These are phyloP conservation scores for Dipodascopsis uninucleata DNA, from an alignment of 805 yeast species.

Conservation along the genomic window DNA sequence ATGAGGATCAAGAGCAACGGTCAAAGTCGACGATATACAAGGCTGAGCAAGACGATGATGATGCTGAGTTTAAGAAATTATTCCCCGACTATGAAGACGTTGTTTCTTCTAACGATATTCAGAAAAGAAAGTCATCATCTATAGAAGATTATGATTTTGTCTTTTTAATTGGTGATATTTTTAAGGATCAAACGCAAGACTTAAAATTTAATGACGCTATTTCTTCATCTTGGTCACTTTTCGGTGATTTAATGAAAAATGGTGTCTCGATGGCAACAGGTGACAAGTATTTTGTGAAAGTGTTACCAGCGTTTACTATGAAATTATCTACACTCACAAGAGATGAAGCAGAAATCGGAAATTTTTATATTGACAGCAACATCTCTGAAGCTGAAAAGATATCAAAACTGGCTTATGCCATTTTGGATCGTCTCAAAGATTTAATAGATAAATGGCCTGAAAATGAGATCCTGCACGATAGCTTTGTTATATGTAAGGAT, in stretches of 20 bases:
- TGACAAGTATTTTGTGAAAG: constrained; percentile 16
- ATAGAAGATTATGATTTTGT: too few relatives aligned
- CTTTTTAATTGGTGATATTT: too few relatives aligned
- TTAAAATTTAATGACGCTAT: too few relatives aligned
- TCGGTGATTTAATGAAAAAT: too few relatives aligned
- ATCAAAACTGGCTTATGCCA: constrained; percentile 41
- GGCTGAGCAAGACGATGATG: constrained; percentile 60
- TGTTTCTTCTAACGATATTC: constrained; percentile 37
- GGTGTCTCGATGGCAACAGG: too few relatives aligned
- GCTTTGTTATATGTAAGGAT: constrained; percentile 62
- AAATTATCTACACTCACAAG: background rate
- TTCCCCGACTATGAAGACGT: constrained; percentile 86
- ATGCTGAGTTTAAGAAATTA: constrained; percentile 70
- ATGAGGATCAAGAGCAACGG: constrained; percentile 59
- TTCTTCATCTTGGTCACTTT: too few relatives aligned
- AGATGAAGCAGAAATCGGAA: constrained; percentile 25
- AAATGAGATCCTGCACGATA: constrained; percentile 77
- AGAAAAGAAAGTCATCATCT: constrained; percentile 32
- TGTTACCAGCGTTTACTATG: constrained; percentile 8
- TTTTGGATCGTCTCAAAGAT: constrained; percentile 41
- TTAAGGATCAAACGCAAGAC: too few relatives aligned
- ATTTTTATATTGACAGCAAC: constrained; percentile 65
- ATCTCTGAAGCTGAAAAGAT: constrained; percentile 61
- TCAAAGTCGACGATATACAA: constrained; percentile 62
- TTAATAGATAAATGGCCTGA: constrained; percentile 83